Conservation (phyloP, 2,329 filamentous ascomycete species). For the Ceratocystis albifundus region DNA sequence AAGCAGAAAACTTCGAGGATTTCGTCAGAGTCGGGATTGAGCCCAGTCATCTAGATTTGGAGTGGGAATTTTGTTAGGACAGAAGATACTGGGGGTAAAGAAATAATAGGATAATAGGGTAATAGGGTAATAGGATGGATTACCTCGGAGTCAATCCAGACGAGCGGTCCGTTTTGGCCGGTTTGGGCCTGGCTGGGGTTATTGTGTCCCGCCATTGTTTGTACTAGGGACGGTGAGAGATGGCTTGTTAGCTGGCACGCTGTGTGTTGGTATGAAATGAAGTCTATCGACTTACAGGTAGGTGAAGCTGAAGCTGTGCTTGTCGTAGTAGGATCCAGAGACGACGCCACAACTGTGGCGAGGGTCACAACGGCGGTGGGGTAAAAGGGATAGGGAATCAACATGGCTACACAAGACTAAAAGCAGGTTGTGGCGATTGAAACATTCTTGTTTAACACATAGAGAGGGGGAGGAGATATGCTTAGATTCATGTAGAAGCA, state of each 20-base stretch:
- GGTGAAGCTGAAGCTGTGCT: not conserved
- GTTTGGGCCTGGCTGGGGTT: not conserved
- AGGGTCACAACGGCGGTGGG: not conserved
- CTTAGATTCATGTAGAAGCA: no score
- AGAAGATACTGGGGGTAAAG: not conserved
- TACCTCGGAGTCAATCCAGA: constrained; percentile 70
- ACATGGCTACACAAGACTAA: no score
- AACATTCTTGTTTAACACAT: no score
- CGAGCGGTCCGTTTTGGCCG: constrained; percentile 46
- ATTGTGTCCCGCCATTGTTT: not conserved
- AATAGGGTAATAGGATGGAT: not conserved
- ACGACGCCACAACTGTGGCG: not conserved
- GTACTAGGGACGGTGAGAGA: not conserved
- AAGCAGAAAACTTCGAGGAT: constrained; percentile 90
- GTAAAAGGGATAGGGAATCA: not conserved
- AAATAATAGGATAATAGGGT: no score
- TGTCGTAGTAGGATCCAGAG: not conserved
- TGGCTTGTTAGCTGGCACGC: not conserved
- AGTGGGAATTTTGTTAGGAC: not conserved
- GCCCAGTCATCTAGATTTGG: constrained; percentile 63
- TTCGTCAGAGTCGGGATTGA: constrained; percentile 62
- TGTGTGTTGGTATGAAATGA: not conserved
- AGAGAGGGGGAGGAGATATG: no score
- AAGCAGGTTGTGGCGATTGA: no score
- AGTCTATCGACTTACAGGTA: not conserved